Evolutionary conservation across 192 early-diverging fungal species (phyloP).

Genomic region (Linnemannia schmuckeri): DNA sequence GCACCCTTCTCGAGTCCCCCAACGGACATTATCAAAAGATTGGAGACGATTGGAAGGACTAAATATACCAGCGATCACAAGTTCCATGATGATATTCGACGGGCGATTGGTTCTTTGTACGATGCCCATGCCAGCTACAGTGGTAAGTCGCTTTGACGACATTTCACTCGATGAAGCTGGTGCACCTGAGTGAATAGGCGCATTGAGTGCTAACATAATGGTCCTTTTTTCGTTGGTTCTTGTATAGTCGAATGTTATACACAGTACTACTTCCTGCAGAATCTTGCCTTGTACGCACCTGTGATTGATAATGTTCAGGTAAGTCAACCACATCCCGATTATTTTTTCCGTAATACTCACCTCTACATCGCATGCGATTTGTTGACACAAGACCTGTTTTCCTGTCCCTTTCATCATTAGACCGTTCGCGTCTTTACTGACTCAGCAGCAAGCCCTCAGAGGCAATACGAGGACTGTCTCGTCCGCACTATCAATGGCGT

Average conservation of each 20-base stretch:
- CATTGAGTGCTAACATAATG: background rate
- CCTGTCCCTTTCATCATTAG: background rate
- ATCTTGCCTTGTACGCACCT: conserved; percentile 29
- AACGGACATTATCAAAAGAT: background rate
- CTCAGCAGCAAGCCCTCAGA: background rate
- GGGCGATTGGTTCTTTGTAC: background rate
- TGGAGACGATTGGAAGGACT: conserved; percentile 10
- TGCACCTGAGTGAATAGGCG: too few species aligned
- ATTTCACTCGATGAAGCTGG: too few species aligned
- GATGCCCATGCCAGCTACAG: conserved; percentile 28
- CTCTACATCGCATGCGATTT: background rate
- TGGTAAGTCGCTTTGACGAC: background rate
- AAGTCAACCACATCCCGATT: background rate
- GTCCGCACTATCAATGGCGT: conserved; percentile 35
- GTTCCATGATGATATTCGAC: conserved; percentile 21
- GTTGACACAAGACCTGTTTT: background rate
- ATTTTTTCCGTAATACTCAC: too few species aligned
- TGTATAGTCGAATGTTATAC: conserved; percentile 29
- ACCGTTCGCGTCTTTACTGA: conserved; percentile 17
- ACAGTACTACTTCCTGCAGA: conserved; percentile 16
- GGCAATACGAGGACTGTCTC: conserved; percentile 33
- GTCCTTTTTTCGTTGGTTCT: background rate
- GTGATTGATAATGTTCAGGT: conserved; percentile 27
- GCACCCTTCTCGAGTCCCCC: conserved; percentile 21
- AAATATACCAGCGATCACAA: conserved; percentile 16